A percentile compares a stretch with the other conserved stretches of the same genome.
phyloP scores from a whole-genome alignment of 2,329 filamentous ascomycete species.

The Pseudodiploospora longispora region DNA sequence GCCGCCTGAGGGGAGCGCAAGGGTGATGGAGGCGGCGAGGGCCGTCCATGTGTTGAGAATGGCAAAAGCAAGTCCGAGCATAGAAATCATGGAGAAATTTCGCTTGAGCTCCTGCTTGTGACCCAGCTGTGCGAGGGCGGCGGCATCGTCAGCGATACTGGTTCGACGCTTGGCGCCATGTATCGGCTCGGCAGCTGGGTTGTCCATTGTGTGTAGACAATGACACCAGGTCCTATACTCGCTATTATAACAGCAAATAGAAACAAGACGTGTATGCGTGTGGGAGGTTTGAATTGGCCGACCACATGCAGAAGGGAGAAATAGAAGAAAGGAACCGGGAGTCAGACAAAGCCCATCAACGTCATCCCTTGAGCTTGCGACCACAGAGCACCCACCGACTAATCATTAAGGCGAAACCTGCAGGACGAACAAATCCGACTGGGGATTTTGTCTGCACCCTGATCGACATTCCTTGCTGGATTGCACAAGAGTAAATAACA shows the following conservation, averaged over 20 bases:
- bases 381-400: neutral
- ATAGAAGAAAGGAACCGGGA: neutral
- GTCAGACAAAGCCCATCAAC: no score
- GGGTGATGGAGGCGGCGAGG: constrained; percentile 36
- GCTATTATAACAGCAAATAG: no score
- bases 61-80: constrained; percentile 40
- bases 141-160: constrained; percentile 23
- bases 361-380: no score
- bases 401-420: no score
- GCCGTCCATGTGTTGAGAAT: constrained; percentile 45
- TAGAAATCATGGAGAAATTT: constrained; percentile 40
- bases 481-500: no score
- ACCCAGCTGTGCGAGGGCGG: constrained; percentile 35
- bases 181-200: constrained; percentile 3
- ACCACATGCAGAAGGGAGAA: constrained; percentile 1
- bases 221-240: no score
- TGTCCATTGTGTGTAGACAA: constrained; percentile 3
- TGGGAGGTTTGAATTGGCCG: neutral
- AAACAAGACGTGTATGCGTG: neutral
- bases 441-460: no score
- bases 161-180: neutral
- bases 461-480: no score
- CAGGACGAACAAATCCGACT: no score
- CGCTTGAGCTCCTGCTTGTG: constrained; percentile 42
- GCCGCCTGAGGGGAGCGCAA: constrained; percentile 60